Evolutionary conservation across 2,329 filamentous ascomycete genomes (phyloP), one percentile per base, ranked within the genome.

Genomic region (Hypoxylon sp.): DNA sequence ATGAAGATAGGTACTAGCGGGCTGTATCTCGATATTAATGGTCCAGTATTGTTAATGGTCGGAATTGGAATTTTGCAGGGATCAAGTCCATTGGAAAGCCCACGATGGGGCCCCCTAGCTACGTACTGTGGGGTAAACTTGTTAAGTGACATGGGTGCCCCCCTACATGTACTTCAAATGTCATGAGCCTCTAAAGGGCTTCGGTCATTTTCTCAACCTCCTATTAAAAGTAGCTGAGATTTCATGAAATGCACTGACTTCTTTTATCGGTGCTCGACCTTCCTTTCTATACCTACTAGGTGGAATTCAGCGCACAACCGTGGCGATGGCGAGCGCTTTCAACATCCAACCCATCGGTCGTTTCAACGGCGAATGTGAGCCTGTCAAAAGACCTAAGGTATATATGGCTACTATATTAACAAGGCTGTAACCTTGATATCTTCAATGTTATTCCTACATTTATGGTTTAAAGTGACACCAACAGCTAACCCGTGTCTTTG

Each of bases 311-410:
- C 12, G 4, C 11, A 21, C n/a, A 25, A 6, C 43, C 16, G 39
- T 23, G 41, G 45, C 25, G 19, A 75, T 75, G 73, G 59, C 67
- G 7, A 63, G 34, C 12, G 45, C 56, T 6, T 94, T 93, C 76
- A 78, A 87, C 23, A 87, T 94, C 65, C 87, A 91, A 71, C 91
- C 91, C n/a, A 80, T 91, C 57, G 82, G 84, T 61, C 87, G 89
- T 51, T 95, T 95, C 76, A 81, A 81, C 41, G 90, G 90, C 61
- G 82, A 83, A 51, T 90, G 88, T 74, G 87, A 91, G 65, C 85
- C 90, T 2, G 90, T 96, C 65, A 90, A 90, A 75, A 84, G 92
- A 70, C 93, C 93, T 19, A 92, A 87, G 81, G 91, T 91, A 80
- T 60, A 51, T 46, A 54, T 32, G 52, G 37, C 25, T 63, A 37